Evolutionary conservation across 306 rosid genomes (phyloP), one percentile per base, ranked within the genome.

Genomic region (Quercus alba): DNA sequence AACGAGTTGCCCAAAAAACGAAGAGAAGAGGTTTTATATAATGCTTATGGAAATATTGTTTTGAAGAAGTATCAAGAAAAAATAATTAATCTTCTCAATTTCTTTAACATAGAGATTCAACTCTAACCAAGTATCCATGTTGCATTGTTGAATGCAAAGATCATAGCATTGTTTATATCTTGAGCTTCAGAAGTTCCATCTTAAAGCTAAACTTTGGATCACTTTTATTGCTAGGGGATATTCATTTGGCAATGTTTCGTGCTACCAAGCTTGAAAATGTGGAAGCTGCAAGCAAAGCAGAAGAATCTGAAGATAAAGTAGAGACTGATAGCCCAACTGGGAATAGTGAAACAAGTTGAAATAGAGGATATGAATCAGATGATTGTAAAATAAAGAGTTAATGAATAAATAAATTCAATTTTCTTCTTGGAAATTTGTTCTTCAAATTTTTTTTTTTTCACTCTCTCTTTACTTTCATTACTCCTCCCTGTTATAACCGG

Each of bases 201-300:
- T 67, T 49, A 15, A 54, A 31, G 61, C 23, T 70, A 38, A 77
- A 49, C 49, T 52, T 56, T 30, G 56, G 62, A 19, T 77, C 19
- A 26, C 62, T 75, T 68, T 80, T 59, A 56, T 78, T 81, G 63
- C 11, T 86, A 94, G 99, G 99, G 56, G 99, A 94, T 85, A 86
- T 56, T 61, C 88, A 94, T 85, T 82, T 91, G 79, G 99, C 99
- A 11, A 89, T 94, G 85, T 94, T 94, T 62, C 95, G 92, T 0
- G 93, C 87, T 56, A 88, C 93, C 20, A 94, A 92, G 85, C 75
- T 91, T 23, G 78, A 84, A 83, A 80, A 75, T 1, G 85, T 75
- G 72, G 90, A 84, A 78, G 66, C 59, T 82, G 80, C 44, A 33
- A 87, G 76, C 76, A 74, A 73, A 73, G 49, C 46, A 28, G 84